Evolutionary conservation across 176 grass and related monocot species (phyloP), one percentile per base, ranked within the genome.

Genomic region (Bromus sterilis): DNA sequence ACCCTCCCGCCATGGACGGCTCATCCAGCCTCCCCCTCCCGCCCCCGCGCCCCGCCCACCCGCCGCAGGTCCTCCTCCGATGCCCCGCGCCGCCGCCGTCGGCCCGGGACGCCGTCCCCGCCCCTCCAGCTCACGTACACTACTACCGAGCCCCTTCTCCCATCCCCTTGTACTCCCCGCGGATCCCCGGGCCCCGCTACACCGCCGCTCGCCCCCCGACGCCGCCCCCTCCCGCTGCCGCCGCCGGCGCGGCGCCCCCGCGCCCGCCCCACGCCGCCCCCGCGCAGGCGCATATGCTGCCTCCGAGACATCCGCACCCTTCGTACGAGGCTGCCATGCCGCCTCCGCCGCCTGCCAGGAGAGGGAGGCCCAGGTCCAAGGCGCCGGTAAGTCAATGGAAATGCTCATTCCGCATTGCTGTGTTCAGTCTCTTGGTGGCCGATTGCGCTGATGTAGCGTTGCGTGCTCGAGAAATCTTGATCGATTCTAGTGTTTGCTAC

Each of bases 61-160:
- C 9, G 66, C 57, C 56, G 64, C 83, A 82, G 72, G 87, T 73
- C 56, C 86, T 84, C 92, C 76, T 83, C 12, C 86, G 68, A 65
- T 71, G 80, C 76, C 24, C 84, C 86, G 51, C 55, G 40, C 91
- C 88, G 30, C 74, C 74, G 57, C 79, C 78, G 16, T 56, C 56
- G 66, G 12, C 9, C 11, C 55, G 15, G 48, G 42, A 13, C 48
- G 23, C 69, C 9, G 31, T 86, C 1, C 65, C 88, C 4, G 59
- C 88, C 4, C 51, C 62, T 61, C 72, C 63, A 20, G 39, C 39
- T 46, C 80, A 31, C 56, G 83, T 85, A 21, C 87, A 82, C 25
- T 55, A 56, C 56, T 81, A 63, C 87, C 82, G 78, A 26, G 4
- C 82, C 40, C 25, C 86, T 3, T 20, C 72, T 3, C 41, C 87